These are phyloP conservation scores for Neckera pumila DNA, from an alignment of 225 moss, liverwort and hornwort species.

Conservation along the genomic window DNA sequence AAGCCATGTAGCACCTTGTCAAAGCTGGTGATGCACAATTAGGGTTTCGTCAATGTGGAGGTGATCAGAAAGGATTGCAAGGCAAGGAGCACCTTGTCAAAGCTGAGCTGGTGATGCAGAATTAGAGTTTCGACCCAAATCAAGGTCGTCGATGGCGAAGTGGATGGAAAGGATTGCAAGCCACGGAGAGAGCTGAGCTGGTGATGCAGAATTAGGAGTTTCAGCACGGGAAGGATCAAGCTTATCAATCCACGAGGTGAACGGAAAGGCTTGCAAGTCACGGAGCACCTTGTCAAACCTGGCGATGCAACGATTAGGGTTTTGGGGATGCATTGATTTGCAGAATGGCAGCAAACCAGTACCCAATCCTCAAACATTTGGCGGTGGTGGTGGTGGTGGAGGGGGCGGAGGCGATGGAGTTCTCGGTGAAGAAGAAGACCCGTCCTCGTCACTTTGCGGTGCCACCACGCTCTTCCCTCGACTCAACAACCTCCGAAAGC, in stretches of 20 bases:
- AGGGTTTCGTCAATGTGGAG: neutral
- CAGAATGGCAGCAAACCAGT: neutral
- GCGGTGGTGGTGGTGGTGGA: neutral
- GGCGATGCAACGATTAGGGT: neutral
- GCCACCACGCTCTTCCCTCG: slow-evolving; percentile 32
- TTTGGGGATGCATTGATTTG: neutral
- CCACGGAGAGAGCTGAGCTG: neutral
- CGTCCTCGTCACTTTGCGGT: slow-evolving; percentile 12
- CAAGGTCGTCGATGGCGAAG: neutral
- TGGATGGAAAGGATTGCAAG: neutral
- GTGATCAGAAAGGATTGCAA: neutral
- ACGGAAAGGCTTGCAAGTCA: neutral
- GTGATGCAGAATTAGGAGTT: neutral
- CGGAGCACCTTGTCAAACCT: neutral
- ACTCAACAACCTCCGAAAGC: slow-evolving; percentile 39
- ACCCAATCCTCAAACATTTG: neutral
- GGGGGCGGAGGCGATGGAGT: neutral
- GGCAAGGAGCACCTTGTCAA: neutral
- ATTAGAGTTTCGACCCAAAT: neutral
- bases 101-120: neutral
- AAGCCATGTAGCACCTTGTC: neutral
- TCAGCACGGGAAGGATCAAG: neutral
- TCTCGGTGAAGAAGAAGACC: slow-evolving; percentile 8
- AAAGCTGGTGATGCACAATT: neutral
- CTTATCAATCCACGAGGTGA: neutral